Evolutionary conservation across 2,329 filamentous ascomycete genomes (phyloP), one percentile per base, ranked within the genome.

Genomic region (Colletotrichum acutatum): DNA sequence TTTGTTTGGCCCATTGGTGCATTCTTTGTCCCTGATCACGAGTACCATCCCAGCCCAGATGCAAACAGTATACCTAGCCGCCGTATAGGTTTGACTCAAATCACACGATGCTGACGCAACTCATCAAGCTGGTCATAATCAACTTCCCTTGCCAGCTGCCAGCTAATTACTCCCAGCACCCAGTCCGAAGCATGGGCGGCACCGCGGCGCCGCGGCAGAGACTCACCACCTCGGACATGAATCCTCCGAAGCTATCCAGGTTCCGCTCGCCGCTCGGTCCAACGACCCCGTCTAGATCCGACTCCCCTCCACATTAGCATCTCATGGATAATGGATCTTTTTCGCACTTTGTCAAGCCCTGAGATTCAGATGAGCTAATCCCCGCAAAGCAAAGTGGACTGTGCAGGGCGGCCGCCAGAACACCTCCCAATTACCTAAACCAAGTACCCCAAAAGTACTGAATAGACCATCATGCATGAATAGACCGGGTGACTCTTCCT

Each of bases 21-120:
- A 64, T 37, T 54, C 49, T 28, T 37, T 26, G 14, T 19, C 2
- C 22, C 6, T 26, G 52, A 26, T 54, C 52, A 24, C 8, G 28
- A 24, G 28, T 5, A 1, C 4, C 22, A 1, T 8, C 22, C 22
- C 22, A 22, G 26, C 52, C 22, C 24, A 4, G 12, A 49, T 68
- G 65, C 42, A 67, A n/a, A 64, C 9, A 28, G 34, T 8, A 49
- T 49, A n/a, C n/a, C n/a, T n/a, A 49, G 19, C 19, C 42, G 42
- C 42, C 14, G 16, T n/a, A 37, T 19, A 49, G 26, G 19, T 14
- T n/a, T 42, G 26, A 53, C 59, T 56, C 24, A 5, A 56, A 69
- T 72, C 66, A 60, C 66, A 69, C 46, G 26, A 56, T 56, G 14
- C 30, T 63, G 59, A 69, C 66, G 52, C 69, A 64, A 60, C 30